Evolutionary conservation across 371 early-diverging fungal species (phyloP), one percentile per base, ranked within the genome.

Genomic region (Syncephalastrum sp.): DNA sequence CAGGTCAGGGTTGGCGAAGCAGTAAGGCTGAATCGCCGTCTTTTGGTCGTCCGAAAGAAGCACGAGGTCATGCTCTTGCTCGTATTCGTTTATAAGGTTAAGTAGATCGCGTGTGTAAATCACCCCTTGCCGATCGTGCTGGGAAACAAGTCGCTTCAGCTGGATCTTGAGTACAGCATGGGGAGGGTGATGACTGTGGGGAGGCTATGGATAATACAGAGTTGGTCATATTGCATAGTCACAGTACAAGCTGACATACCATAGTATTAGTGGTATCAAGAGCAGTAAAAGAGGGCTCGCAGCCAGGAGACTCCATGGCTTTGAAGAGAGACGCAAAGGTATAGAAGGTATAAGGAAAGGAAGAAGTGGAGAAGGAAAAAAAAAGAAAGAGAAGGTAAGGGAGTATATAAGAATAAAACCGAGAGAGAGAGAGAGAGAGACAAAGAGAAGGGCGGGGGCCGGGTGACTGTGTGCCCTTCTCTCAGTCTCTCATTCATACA

Each of bases 41-140:
- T 73, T 75, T 60, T 78, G 79, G 2, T 60, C 54, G 21, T 61
- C 52, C 5, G 79, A 69, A 29, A 78, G 59, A 15, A 78, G 50
- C 5, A 61, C 47, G 16, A 78, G 71, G 29, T 72, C 53, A 10
- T 78, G 69, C 47, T 61, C 54, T 47, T 43, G 19, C 59, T 78
- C 79, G 42, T 69, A 78, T 50, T 69, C 60, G 55, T 70, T 68
- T 49, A 78, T 74, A 3, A 78, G 52, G 1, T 50, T 44, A 3
- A 78, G 48, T 1, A 78, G 55, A 49, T 78, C 75, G 66, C 63
- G 70, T 12, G 79, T 78, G 51, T 61, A 67, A 21, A 78, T 70
- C 42, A 68, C 70, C 51, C 77, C 74, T 43, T 50, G 29, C 4
- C 63, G 42, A 14, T 54, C 52, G 47, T 70, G 61, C 25, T 70